Conservation (phyloP, 1,284 basidiomycete species). For the Pseudozyma thailandica region DNA sequence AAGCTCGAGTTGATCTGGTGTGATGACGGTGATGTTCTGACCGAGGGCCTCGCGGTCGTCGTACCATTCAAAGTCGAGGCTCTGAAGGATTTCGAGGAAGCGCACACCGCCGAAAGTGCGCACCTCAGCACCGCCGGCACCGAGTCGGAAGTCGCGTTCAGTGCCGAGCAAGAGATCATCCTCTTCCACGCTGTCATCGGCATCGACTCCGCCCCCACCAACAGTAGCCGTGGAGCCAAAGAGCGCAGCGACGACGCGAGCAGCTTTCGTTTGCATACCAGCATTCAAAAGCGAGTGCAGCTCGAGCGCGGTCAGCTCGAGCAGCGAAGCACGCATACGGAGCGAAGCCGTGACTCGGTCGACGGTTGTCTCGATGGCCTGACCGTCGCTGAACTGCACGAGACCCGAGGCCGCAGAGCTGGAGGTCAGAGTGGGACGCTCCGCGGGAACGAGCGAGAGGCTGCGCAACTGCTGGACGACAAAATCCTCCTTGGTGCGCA, state of each 20-base stretch:
- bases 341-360: conserved; percentile 81
- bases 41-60: conserved; percentile 72
- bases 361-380: conserved; percentile 78
- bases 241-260: conserved; percentile 58
- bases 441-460: conserved; percentile 71
- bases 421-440: conserved; percentile 25
- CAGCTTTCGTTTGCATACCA: conserved; percentile 69
- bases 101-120: conserved; percentile 75
- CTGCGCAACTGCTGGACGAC: conserved; percentile 83
- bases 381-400: conserved; percentile 79
- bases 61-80: conserved; percentile 86
- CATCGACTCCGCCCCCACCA: conserved; percentile 24
- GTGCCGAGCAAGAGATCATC: conserved; percentile 46
- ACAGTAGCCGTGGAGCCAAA: conserved; percentile 52
- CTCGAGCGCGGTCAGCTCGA: conserved; percentile 88
- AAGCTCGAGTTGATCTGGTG: conserved; percentile 75
- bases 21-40: conserved; percentile 75
- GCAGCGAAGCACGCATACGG: conserved; percentile 82
- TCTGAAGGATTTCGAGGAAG: conserved; percentile 86
- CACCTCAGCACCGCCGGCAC: conserved; percentile 30
- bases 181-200: conserved; percentile 37
- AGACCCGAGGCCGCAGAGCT: conserved; percentile 73
- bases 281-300: conserved; percentile 85
- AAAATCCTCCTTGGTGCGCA: conserved; percentile 88
- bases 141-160: conserved; percentile 42